Evolutionary conservation across 129 eudicot species (phyloP), one percentile per base, ranked within the genome.

Genomic region (Rutidosis leptorrhynchoides): DNA sequence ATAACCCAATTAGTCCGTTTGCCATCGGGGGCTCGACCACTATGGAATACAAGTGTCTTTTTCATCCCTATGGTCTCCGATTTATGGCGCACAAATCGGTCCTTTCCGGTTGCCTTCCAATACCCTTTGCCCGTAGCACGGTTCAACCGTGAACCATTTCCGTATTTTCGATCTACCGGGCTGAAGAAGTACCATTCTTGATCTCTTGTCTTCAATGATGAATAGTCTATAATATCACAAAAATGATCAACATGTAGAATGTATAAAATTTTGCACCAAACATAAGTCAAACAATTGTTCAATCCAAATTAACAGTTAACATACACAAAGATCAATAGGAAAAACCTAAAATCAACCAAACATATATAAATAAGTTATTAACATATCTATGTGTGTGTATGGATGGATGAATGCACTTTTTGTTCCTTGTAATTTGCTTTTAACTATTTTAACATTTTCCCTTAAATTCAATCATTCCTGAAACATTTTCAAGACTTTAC

Each of bases 11-110:
- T 89, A 12, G 96, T 85, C 43, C 96, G 76, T 59, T 85, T 83
- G n/a, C 96, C 96, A 63, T 81, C 89, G 0, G 96, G 96, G 42
- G 96, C 96, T 72, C 96, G 80, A 6, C 96, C 96, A 37, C 87
- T 79, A 67, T 89, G 91, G 79, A 89, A 89, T 26, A 89, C 96
- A 17, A 89, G 87, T 3, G 96, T 89, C 55, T 89, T 88, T 73
- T 88, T 88, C 96, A 85, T 88, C 46, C 96, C 96, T 30, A 88
- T 85, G 10, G 84, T 74, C 67, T 80, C 83, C 6, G 72, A 52
- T 61, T 83, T 83, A 37, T 88, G 96, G 43, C 84, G 85, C 4
- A 88, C 88, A 0, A 76, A 16, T 33, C 96, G 83, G 56, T 88
- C 96, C 60, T 85, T 88, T 14, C 96, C 96, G 7, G 96, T 85